Evolutionary conservation across 345 rosid species (phyloP), one percentile per base, ranked within the genome.

Genomic region (Atalantia buxifolia): DNA sequence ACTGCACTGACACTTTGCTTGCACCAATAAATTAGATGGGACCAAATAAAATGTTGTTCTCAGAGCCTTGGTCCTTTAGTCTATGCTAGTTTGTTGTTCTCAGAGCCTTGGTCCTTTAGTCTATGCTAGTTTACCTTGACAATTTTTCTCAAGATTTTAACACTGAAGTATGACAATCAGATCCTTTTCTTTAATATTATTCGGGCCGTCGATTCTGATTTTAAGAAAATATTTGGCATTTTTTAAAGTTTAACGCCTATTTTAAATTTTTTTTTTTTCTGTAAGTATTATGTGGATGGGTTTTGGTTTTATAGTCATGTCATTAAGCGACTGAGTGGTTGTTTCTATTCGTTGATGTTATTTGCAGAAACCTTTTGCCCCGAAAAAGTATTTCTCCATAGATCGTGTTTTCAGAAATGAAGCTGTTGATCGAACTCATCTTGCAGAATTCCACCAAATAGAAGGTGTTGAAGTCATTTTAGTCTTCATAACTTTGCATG

Each of bases 381-480:
- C 97, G 10, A 94, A 96, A 86, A 92, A 87, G 80, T 96, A 91
- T 86, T 96, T 90, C 87, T 96, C 98, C 0, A 96, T 96, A 18
- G 98, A 96, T 71, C 97, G 99, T 75, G 99, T 96, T 71, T 96
- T 94, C 91, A 90, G 99, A 85, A 96, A 96, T 77, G 99, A 96
- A 85, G 97, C 99, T 25, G 98, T 96, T 24, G 99, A 96, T 76
- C 88, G 91, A 38, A 96, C 98, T 63, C 99, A 92, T 85, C 92
- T 96, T 31, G 99, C 99, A 57, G 98, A 96, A 83, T 96, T 96
- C 78, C 98, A 96, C 85, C 98, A 96, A 83, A 92, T 96, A 68
- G 98, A 96, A 92, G 98, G 99, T 95, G 88, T 42, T 45, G n/a
- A 66, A 9, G n/a, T 24, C 72, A 66, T 35, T 40, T 33, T 24